phyloP scores from a whole-genome alignment of 1,284 basidiomycete genomes.

The Takashimella koratensis region DNA sequence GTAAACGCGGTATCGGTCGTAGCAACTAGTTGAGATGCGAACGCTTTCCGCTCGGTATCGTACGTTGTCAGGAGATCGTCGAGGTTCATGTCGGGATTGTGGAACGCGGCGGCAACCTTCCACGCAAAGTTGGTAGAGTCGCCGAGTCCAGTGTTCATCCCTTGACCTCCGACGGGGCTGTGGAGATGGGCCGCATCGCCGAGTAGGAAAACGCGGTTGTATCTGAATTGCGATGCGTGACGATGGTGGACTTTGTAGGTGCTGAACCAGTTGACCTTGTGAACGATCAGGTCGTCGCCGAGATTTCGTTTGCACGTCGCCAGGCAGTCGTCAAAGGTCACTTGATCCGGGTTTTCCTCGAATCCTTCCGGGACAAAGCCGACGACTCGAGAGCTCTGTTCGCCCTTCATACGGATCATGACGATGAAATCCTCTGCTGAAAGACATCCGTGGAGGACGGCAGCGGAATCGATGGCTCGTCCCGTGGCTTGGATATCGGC shows the following conservation, averaged over 20 bases:
- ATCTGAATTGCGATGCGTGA: constrained; percentile 21
- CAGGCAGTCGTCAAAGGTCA: too few species aligned
- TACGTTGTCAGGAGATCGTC: constrained; percentile 53
- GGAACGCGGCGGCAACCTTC: constrained; percentile 51
- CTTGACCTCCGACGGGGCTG: constrained; percentile 40
- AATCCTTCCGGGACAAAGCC: constrained; percentile 33
- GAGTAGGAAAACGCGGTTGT: constrained; percentile 36
- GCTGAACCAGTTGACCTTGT: constrained; percentile 41
- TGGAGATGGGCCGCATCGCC: constrained; percentile 44
- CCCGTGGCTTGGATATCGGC: constrained; percentile 27
- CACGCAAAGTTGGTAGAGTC: constrained; percentile 50
- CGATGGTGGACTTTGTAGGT: constrained; percentile 44
- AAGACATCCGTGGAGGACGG: constrained; percentile 4
- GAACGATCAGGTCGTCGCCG: too few species aligned
- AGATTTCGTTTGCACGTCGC: too few species aligned
- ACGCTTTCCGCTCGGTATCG: constrained; percentile 48
- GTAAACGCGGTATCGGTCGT: too few species aligned
- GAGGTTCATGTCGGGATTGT: too few species aligned
- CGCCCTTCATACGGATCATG: constrained; percentile 14
- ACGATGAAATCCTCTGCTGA: constrained; percentile 22
- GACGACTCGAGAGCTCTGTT: constrained; percentile 16
- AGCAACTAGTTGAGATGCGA: too few species aligned
- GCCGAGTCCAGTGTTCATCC: constrained; percentile 39
- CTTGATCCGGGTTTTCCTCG: constrained; percentile 33
- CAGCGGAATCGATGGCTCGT: constrained; percentile 21